Base-by-base conservation (phyloP, 306 rosid genomes). In the Quercus aquifolioides region DNA sequence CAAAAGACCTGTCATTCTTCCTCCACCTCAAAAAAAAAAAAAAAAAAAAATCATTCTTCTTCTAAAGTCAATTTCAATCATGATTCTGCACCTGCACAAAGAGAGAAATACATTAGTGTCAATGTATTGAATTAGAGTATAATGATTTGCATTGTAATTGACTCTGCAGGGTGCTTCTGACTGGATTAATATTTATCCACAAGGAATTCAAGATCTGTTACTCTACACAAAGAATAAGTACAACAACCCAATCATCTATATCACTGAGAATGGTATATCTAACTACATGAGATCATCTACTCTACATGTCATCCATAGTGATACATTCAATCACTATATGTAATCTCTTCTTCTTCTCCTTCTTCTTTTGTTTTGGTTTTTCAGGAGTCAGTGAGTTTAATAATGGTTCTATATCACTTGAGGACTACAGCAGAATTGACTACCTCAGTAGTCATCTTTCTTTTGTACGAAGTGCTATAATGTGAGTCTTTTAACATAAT, bases 221-320 rank as follows among this genome's bases (percentile, higher is more conserved):
- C 55, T 68, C 30, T 86, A 86, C 78, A 83, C 76, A 5, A 83
- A 80, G 62, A 67, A 18, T 8, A 83, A 80, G 33, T 86, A 73
- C 68, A 69, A 86, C n/a, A 33, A 83, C 74, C 87, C 85, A 67
- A 4, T 70, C 10, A 80, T 83, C 41, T 86, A 83, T 59, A 77
- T 83, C 20, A 83, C 85, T 10, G 89, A 83, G 54, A 86, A 83
- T 43, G 89, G 87, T 86, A 74, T 7, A 52, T 23, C 1, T 17
- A 13, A 38, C 46, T 38, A 6, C 18, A 70, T 46, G 12, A n/a
- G 20, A 25, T 1, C 76, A 14, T 4, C 13, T 14, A 21, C 11
- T 49, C 4, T 1, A 25, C 54, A 3, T 49, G 5, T 3, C 54
- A 49, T 12, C 54, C 54, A 49, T 49, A 49, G 15, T 49, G 54